A percentile compares a stretch with the other conserved stretches of the same genome.
These are phyloP conservation scores for Nigrospora sphaerica DNA, from an alignment of 2,329 filamentous ascomycete species.

Conservation along the genomic window DNA sequence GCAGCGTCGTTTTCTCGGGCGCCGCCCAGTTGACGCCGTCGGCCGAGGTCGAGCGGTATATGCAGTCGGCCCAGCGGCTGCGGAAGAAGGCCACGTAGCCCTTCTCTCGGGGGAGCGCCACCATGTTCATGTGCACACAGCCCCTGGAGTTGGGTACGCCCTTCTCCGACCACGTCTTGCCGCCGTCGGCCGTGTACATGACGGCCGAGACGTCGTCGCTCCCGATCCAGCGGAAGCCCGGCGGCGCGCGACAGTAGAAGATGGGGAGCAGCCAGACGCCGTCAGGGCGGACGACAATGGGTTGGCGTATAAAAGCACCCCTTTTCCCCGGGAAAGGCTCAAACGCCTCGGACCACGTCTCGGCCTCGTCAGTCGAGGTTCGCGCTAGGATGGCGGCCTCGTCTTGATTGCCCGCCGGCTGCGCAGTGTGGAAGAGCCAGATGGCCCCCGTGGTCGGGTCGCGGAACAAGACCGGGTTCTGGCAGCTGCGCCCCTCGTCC, in stretches of 20 bases:
- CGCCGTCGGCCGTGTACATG: conserved; percentile 27
- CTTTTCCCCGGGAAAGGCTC: conserved; percentile 23
- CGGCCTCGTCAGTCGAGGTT: conserved; percentile 25
- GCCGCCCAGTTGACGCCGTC: conserved; percentile 30
- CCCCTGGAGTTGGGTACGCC: conserved; percentile 28
- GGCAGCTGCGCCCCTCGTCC: conserved; percentile 32
- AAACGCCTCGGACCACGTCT: conserved; percentile 25
- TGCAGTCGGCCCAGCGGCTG: conserved; percentile 35
- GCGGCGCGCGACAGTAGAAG: conserved; percentile 32
- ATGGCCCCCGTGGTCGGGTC: conserved; percentile 24
- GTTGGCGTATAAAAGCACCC: conserved; percentile 34
- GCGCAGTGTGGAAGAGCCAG: conserved; percentile 37
- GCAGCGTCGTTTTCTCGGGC: conserved; percentile 25
- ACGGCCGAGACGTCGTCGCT: conserved; percentile 34
- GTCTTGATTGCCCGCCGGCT: conserved; percentile 36
- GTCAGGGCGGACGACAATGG: conserved; percentile 25
- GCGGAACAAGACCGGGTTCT: conserved; percentile 35
- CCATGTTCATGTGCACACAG: conserved; percentile 36
- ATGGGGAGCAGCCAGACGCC: conserved; percentile 33
- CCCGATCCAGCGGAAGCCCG: conserved; percentile 34
- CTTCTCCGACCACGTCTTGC: conserved; percentile 30
- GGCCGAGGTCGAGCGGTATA: conserved; percentile 31
- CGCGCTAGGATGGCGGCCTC: conserved; percentile 28
- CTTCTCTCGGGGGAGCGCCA: conserved; percentile 14
- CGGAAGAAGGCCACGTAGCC: conserved; percentile 30